phyloP scores from a whole-genome alignment of 768 basidiomycete genomes.

The Pulveroboletus frians region DNA sequence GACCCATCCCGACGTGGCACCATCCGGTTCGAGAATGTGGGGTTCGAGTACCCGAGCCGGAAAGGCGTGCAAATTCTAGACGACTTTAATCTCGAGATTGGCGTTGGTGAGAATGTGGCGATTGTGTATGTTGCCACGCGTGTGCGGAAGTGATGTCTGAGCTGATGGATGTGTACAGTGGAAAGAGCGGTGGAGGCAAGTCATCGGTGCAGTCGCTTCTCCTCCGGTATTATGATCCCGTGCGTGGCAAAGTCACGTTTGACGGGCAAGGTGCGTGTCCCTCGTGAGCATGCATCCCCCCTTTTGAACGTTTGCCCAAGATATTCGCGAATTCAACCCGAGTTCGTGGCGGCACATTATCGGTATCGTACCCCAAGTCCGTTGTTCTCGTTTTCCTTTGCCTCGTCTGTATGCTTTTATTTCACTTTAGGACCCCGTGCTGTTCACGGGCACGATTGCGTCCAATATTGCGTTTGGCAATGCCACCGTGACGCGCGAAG shows the following conservation, averaged over 20 bases:
- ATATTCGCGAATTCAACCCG: slow-evolving; percentile 81
- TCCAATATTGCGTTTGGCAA: slow-evolving; percentile 92
- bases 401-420: background rate
- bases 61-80: slow-evolving; percentile 76
- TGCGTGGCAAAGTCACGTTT: slow-evolving; percentile 75
- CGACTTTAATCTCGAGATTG: slow-evolving; percentile 75
- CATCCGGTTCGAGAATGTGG: slow-evolving; percentile 77
- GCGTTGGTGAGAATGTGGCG: slow-evolving; percentile 82
- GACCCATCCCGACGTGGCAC: slow-evolving; percentile 54
- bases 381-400: background rate
- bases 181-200: slow-evolving; percentile 92
- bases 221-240: slow-evolving; percentile 84
- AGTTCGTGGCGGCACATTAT: slow-evolving; percentile 86
- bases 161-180: slow-evolving; percentile 40
- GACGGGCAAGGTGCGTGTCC: slow-evolving; percentile 68
- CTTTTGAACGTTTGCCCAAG: slow-evolving; percentile 26
- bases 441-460: slow-evolving; percentile 91
- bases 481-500: slow-evolving; percentile 63
- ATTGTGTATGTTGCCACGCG: slow-evolving; percentile 65
- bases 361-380: slow-evolving; percentile 85
- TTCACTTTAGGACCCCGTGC: slow-evolving; percentile 55
- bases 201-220: slow-evolving; percentile 86
- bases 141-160: background rate
- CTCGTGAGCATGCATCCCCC: no score
- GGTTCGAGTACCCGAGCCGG: slow-evolving; percentile 87